Evolutionary conservation across 78 protist species (phyloP), one percentile per base, ranked within the genome.

Genomic region (Dictyostelium intermedium): DNA sequence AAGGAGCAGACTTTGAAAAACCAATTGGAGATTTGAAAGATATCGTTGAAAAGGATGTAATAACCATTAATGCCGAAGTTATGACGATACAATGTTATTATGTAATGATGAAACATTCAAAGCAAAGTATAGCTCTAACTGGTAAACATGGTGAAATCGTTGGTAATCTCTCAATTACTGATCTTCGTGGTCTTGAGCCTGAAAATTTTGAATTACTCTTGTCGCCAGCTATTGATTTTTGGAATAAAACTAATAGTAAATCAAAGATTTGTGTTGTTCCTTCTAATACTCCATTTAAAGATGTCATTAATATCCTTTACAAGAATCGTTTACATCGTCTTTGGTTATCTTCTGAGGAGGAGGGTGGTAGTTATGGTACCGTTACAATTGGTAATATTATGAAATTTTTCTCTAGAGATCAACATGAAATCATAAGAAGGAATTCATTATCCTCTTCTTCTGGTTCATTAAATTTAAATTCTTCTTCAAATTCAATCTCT

Each of bases 1-100:
- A 70, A 32, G 53, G 45, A 9, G 35, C 45, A 20, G 82, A 76
- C 20, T 76, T 76, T 41, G 70, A 76, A 14, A 53, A 85, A 35
- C 66, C 84, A 25, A 39, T 89, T 18, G 32, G 79, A 8, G 63
- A 78, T 11, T 14, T 89, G 3, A 23, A 23, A 10, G 53, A 41
- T 41, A 14, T 89, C 1, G 82, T 89, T 11, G 61, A 89, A 27
- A 43, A 78, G 2, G 74, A 89, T 50, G 72, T 89, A 16, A 41
- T 89, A 8, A 27, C 80, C 0, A 89, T 80, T 53, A 35, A 43
- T 47, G 30, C 35, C 0, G 43, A 80, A 6, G 50, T 37, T 1
- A 18, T 60, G 43, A 16, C 93, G 7, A 80, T 89, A 9, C 86
- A 80, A 41, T 76, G 81, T 2, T 89, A 78, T 63, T 89, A 89